These are phyloP conservation scores for Xylariaceae sp. DNA, from an alignment of 2,329 filamentous ascomycete species.

Conservation along the genomic window DNA sequence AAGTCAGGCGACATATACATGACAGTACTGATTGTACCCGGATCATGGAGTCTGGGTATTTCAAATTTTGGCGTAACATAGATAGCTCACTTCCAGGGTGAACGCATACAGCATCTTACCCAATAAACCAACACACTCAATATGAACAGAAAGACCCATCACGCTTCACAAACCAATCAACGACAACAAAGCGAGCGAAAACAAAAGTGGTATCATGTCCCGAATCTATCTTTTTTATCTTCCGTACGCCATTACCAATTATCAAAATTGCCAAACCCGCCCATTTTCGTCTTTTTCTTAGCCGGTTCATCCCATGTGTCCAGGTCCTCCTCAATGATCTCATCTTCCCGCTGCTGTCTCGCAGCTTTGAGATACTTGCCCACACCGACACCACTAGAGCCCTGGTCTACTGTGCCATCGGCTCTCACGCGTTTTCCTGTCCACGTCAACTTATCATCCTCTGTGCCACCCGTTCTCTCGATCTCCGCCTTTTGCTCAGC, in stretches of 20 bases:
- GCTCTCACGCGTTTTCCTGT: constrained; percentile 84
- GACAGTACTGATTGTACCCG: too few relatives aligned
- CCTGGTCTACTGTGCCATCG: constrained; percentile 56
- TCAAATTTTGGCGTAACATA: too few relatives aligned
- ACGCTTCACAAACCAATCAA: too few relatives aligned
- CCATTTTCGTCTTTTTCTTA: constrained; percentile 75
- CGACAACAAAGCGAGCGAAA: too few relatives aligned
- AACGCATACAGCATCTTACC: too few relatives aligned
- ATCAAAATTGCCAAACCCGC: constrained; percentile 94
- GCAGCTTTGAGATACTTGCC: constrained; percentile 81
- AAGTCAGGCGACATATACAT: too few relatives aligned
- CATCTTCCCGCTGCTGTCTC: constrained; percentile 48
- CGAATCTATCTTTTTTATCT: too few relatives aligned
- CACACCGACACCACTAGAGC: constrained; percentile 45
- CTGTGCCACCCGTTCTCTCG: constrained; percentile 65
- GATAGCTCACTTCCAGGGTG: too few relatives aligned
- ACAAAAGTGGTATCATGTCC: too few relatives aligned
- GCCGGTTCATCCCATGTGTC: constrained; percentile 68
- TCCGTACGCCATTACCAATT: constrained; percentile 60
- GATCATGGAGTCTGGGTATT: too few relatives aligned
- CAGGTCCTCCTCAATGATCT: constrained; percentile 59
- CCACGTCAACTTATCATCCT: constrained; percentile 91
- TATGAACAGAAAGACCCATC: too few relatives aligned
- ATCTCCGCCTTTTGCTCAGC: constrained; percentile 61
- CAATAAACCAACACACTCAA: too few relatives aligned